Evolutionary conservation across 495 filamentous ascomycete genomes (phyloP).

Genomic region (Penicillium pancosmium): DNA sequence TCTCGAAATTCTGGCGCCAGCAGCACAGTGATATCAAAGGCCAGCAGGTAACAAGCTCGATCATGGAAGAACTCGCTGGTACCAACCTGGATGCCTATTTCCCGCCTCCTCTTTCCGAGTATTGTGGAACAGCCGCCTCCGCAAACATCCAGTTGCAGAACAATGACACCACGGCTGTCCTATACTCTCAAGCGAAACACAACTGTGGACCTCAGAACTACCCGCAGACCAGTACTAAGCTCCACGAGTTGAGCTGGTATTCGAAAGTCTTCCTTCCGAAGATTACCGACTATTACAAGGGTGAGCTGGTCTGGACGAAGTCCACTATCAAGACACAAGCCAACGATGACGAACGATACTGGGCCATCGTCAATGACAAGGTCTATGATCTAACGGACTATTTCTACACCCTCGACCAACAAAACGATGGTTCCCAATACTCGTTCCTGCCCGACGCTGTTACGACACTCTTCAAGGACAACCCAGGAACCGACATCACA

Average conservation of each 20-base stretch:
- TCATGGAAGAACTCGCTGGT: slow-evolving; percentile 79
- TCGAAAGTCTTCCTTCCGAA: slow-evolving; percentile 67
- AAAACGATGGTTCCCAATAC: slow-evolving; percentile 55
- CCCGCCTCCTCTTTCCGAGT: slow-evolving; percentile 71
- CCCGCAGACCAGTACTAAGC: slow-evolving; percentile 51
- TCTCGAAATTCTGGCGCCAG: slow-evolving; percentile 79
- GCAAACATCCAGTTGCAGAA: slow-evolving; percentile 49
- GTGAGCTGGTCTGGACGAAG: slow-evolving; percentile 76
- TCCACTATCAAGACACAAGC: slow-evolving; percentile 57
- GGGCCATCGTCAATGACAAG: slow-evolving; percentile 73
- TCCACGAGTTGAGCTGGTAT: slow-evolving; percentile 78
- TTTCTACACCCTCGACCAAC: slow-evolving; percentile 64
- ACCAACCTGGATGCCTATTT: slow-evolving; percentile 83
- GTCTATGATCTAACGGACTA: slow-evolving; percentile 94
- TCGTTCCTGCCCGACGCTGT: slow-evolving; percentile 69
- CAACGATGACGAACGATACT: slow-evolving; percentile 66
- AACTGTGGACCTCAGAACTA: slow-evolving; percentile 61
- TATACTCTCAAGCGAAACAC: slow-evolving; percentile 59
- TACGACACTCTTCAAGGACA: slow-evolving; percentile 65
- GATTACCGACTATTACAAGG: slow-evolving; percentile 85
- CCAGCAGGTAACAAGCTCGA: slow-evolving; percentile 58
- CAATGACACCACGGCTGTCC: slow-evolving; percentile 62
- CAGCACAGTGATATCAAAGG: slow-evolving; percentile 70
- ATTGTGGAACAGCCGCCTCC: slow-evolving; percentile 56
- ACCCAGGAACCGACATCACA: slow-evolving; percentile 79